Percentiles rank a stretch among this genome's conserved stretches.
phyloP scores from a whole-genome alignment of 306 rosid genomes.

The Pachyrhizus erosus region DNA sequence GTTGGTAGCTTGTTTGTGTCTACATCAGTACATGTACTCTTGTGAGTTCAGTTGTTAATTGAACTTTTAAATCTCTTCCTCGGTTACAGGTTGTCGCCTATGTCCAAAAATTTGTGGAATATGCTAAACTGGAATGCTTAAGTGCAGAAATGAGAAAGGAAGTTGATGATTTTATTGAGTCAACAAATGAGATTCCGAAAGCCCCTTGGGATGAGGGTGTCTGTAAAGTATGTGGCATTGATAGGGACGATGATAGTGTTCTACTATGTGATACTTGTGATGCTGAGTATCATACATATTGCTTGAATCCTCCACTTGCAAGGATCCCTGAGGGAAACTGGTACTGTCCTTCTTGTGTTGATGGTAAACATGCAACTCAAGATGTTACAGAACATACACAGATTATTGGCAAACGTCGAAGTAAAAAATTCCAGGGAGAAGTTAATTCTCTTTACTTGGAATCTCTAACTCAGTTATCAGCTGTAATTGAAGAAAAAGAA shows the following conservation, averaged over 20 bases:
- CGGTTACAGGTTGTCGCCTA: constrained; percentile 72
- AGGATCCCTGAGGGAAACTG: constrained; percentile 99
- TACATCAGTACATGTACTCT: constrained; percentile 15
- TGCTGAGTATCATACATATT: constrained; percentile 98
- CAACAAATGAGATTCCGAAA: constrained; percentile 78
- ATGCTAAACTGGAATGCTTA: constrained; percentile 66
- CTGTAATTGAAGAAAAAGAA: constrained; percentile 87
- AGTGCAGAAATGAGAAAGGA: constrained; percentile 72
- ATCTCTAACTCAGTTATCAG: constrained; percentile 67
- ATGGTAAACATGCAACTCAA: constrained; percentile 63
- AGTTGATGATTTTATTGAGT: constrained; percentile 64
- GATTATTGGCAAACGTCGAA: constrained; percentile 52
- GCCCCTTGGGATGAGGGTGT: constrained; percentile 99
- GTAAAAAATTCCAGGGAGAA: constrained; percentile 80
- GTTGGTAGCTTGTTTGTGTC: constrained; percentile 53
- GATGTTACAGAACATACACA: constrained; percentile 52
- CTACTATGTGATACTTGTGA: constrained; percentile 96
- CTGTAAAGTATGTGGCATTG: constrained; percentile 98
- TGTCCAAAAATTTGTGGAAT: constrained; percentile 63
- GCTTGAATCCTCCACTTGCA: constrained; percentile 98
- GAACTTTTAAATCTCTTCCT: constrained; percentile 25
- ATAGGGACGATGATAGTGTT: constrained; percentile 98
- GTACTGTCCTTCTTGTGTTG: constrained; percentile 97
- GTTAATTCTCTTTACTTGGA: constrained; percentile 71
- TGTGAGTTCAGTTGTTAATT: constrained; percentile 35